Evolutionary conservation across 2,329 filamentous ascomycete species (phyloP), one percentile per base, ranked within the genome.

Genomic region (Cercospora zeina): DNA sequence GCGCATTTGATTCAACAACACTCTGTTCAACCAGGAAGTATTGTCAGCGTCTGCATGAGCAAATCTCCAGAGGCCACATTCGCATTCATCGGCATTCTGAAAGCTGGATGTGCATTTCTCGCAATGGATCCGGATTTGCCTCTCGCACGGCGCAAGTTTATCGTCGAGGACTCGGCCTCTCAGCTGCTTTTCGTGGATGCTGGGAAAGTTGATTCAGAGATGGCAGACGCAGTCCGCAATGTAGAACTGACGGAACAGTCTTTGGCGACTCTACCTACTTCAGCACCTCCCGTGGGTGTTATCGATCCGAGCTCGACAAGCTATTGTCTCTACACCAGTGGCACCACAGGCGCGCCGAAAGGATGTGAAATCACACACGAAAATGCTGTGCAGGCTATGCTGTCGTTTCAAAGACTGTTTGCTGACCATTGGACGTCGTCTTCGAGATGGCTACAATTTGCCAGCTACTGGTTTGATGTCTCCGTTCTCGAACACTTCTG

Each of bases 401-500:
- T 93, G 58, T 87, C 92, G 0, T 97, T 97, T 73, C 87, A 91
- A 69, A 80, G 86, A 31, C 81, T 97, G 0, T 96, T 97, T 71
- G 76, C 77, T 4, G 86, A 83, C 0, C 89, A 91, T 69, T 96
- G 91, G 90, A 82, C 89, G 42, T 70, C 80, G 0, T 73, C 83
- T 0, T 96, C 92, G 0, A 85, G 89, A 62, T 97, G 91, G 88
- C 80, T 97, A 0, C 93, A 97, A 72, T 97, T 97, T 72, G 93
- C 93, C 1, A 93, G 91, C 0, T 91, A 96, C 61, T 93, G 96
- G 74, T 97, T 97, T 64, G 93, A 97, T 54, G 93, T 97, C 3
- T 95, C 90, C 1, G 89, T 97, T 0, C 81, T 97, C 0, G 93
- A 97, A 72, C 93, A 96, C 71, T 97, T 93, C 74, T 97, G 91